Evolutionary conservation across 176 grass and related monocot genomes (phyloP).

Genomic region (Tuctoria greenei): DNA sequence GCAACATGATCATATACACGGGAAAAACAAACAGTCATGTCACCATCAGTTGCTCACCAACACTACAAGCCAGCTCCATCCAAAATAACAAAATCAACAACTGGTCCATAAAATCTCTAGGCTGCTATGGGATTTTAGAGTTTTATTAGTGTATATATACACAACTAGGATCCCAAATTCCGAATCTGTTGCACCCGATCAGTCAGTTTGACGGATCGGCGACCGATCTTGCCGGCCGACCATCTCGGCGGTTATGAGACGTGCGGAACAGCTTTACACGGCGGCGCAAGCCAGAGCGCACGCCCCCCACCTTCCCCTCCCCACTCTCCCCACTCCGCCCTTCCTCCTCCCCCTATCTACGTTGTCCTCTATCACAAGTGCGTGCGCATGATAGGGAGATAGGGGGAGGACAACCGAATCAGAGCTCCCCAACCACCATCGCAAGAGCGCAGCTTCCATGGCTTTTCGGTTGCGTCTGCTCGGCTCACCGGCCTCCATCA

Average conservation of each 20-base stretch:
- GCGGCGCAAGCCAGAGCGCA: not conserved
- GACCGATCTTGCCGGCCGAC: not conserved
- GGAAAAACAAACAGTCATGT: not conserved
- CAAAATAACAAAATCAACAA: not conserved
- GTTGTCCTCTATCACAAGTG: too few species aligned
- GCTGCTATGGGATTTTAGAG: not conserved
- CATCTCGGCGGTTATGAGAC: constrained; percentile 1
- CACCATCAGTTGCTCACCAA: not conserved
- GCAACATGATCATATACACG: not conserved
- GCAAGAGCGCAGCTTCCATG: not conserved
- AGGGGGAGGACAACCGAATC: too few species aligned
- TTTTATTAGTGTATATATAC: not conserved
- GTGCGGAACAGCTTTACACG: constrained; percentile 2
- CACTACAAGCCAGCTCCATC: too few species aligned
- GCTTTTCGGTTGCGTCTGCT: constrained; percentile 19
- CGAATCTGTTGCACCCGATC: not conserved
- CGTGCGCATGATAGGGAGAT: too few species aligned
- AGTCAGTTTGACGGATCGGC: not conserved
- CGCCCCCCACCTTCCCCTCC: not conserved
- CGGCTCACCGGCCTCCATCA: constrained; percentile 26
- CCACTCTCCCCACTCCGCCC: not conserved
- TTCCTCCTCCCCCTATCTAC: too few species aligned
- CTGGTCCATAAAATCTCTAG: not conserved
- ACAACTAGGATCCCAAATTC: not conserved
- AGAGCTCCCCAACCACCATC: not conserved